Conservation (phyloP, 495 filamentous ascomycete species). For the Podospora appendiculata region DNA sequence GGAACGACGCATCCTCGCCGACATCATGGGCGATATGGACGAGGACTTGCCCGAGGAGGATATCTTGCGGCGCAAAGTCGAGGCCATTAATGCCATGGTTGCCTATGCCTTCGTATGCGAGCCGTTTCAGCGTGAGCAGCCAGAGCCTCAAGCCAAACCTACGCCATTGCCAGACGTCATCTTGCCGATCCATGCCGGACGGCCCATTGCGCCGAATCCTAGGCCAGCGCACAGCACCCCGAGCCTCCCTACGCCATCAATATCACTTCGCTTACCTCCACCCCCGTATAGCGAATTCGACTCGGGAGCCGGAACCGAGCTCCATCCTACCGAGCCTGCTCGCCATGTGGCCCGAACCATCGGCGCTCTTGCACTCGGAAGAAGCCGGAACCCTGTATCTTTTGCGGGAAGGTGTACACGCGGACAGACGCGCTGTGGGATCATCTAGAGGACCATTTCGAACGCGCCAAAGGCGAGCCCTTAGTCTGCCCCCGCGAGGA, state of each 20-base stretch:
- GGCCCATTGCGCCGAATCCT: not conserved
- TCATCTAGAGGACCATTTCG: conserved; percentile 6
- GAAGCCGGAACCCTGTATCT: conserved; percentile 8
- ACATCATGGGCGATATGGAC: not conserved
- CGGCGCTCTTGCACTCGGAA: conserved; percentile 4
- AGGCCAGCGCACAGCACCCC: not conserved
- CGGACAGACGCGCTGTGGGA: conserved; percentile 7
- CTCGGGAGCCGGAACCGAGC: not conserved
- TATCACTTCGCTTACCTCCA: not conserved
- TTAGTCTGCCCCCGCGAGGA: conserved; percentile 3
- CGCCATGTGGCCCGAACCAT: not conserved
- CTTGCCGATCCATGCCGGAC: not conserved
- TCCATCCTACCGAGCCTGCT: not conserved
- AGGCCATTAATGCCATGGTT: conserved; percentile 8
- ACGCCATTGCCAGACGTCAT: not conserved
- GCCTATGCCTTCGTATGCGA: conserved; percentile 5
- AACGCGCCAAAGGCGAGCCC: conserved; percentile 2
- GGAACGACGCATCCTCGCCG: not conserved
- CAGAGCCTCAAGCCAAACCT: not conserved
- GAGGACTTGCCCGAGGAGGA: conserved; percentile 5
- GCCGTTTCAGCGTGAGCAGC: not conserved
- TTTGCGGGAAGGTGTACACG: conserved; percentile 9
- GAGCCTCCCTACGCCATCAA: not conserved
- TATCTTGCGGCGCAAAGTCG: conserved; percentile 1
- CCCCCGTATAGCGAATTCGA: not conserved